Evolutionary conservation across 2,329 filamentous ascomycete genomes (phyloP).

Genomic region (Fusarium nygamai): DNA sequence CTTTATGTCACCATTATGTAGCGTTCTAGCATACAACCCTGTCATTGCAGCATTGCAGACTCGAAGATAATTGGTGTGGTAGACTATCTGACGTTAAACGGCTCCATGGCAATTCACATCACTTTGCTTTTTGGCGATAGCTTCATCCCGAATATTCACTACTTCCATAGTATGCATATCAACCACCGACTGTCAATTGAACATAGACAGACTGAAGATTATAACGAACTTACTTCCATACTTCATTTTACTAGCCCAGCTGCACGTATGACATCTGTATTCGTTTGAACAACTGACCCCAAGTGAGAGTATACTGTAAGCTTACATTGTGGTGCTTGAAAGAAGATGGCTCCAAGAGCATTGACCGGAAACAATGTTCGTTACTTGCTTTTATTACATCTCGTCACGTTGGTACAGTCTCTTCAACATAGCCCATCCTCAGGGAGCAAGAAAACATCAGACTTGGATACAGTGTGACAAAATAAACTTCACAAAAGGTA

Average conservation of each 20-base stretch:
- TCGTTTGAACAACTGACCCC: neutral
- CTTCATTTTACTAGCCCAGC: neutral
- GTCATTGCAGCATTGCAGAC: conserved; percentile 20
- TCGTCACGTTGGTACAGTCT: neutral
- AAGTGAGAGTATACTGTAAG: neutral
- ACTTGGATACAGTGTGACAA: no score
- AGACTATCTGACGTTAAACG: neutral
- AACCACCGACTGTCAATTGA: neutral
- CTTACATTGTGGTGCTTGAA: neutral
- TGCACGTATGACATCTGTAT: neutral
- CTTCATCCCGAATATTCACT: neutral
- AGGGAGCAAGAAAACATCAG: no score
- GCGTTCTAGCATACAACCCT: conserved; percentile 30
- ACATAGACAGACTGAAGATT: neutral
- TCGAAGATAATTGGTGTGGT: neutral
- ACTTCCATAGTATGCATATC: neutral
- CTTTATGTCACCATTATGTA: conserved; percentile 28
- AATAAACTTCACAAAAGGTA: no score
- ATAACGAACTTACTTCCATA: neutral
- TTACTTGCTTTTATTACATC: neutral
- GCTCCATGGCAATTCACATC: neutral
- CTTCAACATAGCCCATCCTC: neutral
- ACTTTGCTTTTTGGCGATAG: neutral
- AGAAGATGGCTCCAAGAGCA: neutral
- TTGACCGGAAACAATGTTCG: neutral